These are phyloP conservation scores for Aureobasidium sp. DNA, from an alignment of 2,329 filamentous ascomycete genomes.

Conservation along the genomic window DNA sequence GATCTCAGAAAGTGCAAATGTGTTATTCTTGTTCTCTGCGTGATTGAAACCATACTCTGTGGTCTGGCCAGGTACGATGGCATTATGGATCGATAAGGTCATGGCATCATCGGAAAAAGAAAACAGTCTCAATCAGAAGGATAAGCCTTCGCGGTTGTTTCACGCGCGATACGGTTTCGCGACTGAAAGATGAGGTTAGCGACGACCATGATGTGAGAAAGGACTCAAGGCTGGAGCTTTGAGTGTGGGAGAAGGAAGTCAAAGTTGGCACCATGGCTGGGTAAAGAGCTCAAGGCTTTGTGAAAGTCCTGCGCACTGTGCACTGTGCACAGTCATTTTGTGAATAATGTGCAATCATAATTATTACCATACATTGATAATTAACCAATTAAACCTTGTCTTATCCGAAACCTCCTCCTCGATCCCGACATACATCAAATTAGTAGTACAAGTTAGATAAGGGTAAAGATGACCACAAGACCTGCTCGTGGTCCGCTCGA, in stretches of 20 bases:
- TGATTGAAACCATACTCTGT: not conserved
- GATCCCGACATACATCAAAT: not conserved
- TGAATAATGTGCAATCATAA: not conserved
- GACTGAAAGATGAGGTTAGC: not conserved
- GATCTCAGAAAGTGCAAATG: not conserved
- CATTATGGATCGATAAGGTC: not conserved
- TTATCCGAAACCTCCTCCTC: not conserved
- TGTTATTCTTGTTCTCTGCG: not conserved
- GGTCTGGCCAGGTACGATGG: not conserved
- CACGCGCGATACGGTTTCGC: not conserved
- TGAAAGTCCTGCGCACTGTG: not conserved
- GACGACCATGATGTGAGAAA: not conserved
- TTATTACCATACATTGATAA: not conserved
- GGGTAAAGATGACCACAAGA: not conserved
- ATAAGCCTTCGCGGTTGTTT: not conserved
- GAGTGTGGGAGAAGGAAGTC: not conserved
- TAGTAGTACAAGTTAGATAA: not conserved
- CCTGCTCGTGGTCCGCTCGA: not conserved
- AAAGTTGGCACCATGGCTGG: not conserved
- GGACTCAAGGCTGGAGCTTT: not conserved
- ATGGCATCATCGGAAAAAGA: not conserved
- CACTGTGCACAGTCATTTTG: not conserved
- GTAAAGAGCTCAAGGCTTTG: not conserved
- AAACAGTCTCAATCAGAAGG: too few relatives aligned
- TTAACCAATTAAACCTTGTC: too few relatives aligned